These are phyloP conservation scores for Colletotrichum tanaceti DNA, from an alignment of 2,329 filamentous ascomycete genomes.

Conservation along the genomic window DNA sequence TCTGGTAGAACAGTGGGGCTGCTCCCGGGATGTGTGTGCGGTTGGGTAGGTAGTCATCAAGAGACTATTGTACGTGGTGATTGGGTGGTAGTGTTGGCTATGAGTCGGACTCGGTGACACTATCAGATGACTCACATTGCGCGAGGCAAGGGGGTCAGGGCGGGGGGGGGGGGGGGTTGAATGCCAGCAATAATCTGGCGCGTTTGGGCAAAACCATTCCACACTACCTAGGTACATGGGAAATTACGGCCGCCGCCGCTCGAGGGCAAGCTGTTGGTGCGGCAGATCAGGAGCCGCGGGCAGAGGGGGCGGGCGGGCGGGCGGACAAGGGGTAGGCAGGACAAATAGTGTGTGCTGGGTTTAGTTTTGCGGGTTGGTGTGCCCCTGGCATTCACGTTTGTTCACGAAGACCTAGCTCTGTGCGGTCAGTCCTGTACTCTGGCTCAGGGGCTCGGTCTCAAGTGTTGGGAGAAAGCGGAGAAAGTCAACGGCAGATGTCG, in stretches of 20 bases:
- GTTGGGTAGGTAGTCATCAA: background rate
- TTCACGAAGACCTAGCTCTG: constrained; percentile 20
- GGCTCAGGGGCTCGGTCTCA: background rate
- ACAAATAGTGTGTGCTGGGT: background rate
- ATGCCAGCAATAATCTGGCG: background rate
- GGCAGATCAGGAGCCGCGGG: constrained; percentile 16
- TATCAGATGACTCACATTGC: constrained; percentile 14
- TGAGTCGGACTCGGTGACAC: background rate
- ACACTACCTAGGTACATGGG: no score
- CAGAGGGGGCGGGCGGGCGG: background rate
- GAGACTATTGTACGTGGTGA: background rate
- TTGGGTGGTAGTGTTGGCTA: background rate
- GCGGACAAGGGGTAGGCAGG: constrained; percentile 4
- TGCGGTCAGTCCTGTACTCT: background rate
- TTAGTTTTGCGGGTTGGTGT: background rate
- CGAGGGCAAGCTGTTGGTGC: background rate
- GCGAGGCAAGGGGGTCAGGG: background rate
- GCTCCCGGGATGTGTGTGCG: background rate
- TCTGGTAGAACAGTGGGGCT: background rate
- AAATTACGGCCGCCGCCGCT: background rate
- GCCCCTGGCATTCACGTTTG: constrained; percentile 33
- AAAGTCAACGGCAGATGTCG: background rate
- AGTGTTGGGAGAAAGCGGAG: background rate
- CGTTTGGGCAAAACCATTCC: background rate
- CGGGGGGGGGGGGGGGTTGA: background rate